These are phyloP conservation scores for Phytophthora europaea DNA, from an alignment of 352 stramenopile genomes.

Conservation along the genomic window DNA sequence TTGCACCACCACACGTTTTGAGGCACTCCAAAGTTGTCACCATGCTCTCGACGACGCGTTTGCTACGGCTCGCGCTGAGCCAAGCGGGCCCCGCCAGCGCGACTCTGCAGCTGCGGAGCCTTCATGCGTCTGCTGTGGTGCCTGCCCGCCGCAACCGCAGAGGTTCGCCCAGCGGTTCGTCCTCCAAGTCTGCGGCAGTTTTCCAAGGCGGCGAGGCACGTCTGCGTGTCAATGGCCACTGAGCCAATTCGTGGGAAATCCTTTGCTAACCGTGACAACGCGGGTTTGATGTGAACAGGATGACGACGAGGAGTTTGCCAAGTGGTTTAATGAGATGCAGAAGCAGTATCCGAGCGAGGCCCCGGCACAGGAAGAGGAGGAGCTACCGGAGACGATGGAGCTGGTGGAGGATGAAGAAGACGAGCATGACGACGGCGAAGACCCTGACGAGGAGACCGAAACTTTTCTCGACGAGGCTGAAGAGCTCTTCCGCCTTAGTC, in stretches of 20 bases:
- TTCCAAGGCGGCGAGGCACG: conserved; percentile 49
- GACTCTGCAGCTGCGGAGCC: conserved; percentile 31
- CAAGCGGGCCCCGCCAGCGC: conserved; percentile 16
- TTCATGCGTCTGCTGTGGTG: conserved; percentile 53
- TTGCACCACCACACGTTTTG: conserved; percentile 14
- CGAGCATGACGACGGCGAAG: conserved; percentile 47
- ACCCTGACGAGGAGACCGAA: conserved; percentile 64
- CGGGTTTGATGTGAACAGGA: conserved; percentile 23
- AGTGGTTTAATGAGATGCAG: conserved; percentile 65
- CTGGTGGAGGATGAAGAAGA: conserved; percentile 36
- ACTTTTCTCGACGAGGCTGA: conserved; percentile 81
- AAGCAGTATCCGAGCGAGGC: conserved; percentile 41
- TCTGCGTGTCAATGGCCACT: conserved; percentile 1
- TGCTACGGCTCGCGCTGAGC: conserved; percentile 36
- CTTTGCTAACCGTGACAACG: background rate
- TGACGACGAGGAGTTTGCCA: conserved; percentile 51
- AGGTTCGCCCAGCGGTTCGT: conserved; percentile 25
- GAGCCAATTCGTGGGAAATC: background rate
- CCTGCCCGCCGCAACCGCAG: conserved; percentile 59
- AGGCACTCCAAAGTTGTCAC: conserved; percentile 5
- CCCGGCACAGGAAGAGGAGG: conserved; percentile 26
- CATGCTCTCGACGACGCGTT: conserved; percentile 31
- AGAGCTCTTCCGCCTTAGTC: conserved; percentile 69
- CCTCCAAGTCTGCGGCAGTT: conserved; percentile 32
- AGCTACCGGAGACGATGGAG: conserved; percentile 41